A percentile compares a stretch with the other conserved stretches of the same genome.
Conservation (phyloP, 176 grass and related monocot genomes). For the Raddia distichophylla region DNA sequence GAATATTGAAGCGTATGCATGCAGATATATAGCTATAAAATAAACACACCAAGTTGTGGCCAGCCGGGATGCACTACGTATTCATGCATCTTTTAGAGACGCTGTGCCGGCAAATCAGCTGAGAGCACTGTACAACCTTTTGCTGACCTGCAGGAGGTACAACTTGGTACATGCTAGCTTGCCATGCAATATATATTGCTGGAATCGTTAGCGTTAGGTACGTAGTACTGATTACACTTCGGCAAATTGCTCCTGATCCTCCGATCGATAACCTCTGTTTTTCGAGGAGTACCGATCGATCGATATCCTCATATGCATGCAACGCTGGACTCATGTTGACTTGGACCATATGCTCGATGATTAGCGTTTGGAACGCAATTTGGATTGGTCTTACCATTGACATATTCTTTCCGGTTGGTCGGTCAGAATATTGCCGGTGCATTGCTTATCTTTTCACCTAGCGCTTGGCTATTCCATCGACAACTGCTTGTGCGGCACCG, state of each 20-base stretch:
- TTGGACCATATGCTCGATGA: constrained; percentile 13
- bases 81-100: not conserved
- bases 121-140: not conserved
- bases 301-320: not conserved
- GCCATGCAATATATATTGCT: not conserved
- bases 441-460: constrained; percentile 14
- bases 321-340: not conserved
- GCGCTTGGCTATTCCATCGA: not conserved
- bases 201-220: constrained; percentile 32
- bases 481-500: constrained; percentile 21
- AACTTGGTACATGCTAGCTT: not conserved
- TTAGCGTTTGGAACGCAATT: not conserved
- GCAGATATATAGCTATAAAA: not conserved
- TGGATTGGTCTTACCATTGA: not conserved
- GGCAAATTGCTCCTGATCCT: not conserved
- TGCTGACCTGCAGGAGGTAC: constrained; percentile 28
- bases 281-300: too few relatives aligned
- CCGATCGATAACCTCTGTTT: too few relatives aligned
- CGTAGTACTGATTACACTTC: constrained; percentile 11
- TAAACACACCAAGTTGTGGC: not conserved
- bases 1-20: not conserved
- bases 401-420: constrained; percentile 35
- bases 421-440: constrained; percentile 7
- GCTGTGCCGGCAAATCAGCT: not conserved
- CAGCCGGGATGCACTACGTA: not conserved